Conservation (phyloP, 495 filamentous ascomycete species). For the Cairneyella variabilis region DNA sequence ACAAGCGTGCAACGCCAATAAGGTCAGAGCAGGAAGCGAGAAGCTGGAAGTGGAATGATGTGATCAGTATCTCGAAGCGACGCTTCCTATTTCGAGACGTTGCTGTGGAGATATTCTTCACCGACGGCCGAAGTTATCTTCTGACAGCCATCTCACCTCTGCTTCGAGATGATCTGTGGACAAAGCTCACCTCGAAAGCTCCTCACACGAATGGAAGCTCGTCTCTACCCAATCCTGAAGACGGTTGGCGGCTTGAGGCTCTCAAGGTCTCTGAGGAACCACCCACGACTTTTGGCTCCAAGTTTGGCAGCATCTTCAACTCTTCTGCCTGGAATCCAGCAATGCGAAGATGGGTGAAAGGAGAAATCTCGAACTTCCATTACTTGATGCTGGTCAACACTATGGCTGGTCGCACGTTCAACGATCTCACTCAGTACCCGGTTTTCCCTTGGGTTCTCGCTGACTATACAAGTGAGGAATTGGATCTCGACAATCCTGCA, state of each 20-base stretch:
- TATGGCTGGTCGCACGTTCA: slow-evolving; percentile 94
- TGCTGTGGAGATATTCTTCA: slow-evolving; percentile 92
- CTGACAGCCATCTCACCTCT: slow-evolving; percentile 71
- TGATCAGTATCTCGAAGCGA: slow-evolving; percentile 95
- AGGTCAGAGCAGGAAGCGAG: slow-evolving; percentile 71
- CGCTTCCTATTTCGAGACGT: slow-evolving; percentile 95
- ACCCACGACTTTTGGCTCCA: slow-evolving; percentile 73
- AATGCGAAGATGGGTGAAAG: slow-evolving; percentile 86
- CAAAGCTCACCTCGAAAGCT: slow-evolving; percentile 68
- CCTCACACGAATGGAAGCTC: slow-evolving; percentile 61
- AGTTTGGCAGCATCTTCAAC: slow-evolving; percentile 94
- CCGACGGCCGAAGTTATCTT: slow-evolving; percentile 91
- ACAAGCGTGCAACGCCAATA: slow-evolving; percentile 43
- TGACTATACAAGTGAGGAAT: slow-evolving; percentile 93
- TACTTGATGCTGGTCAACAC: slow-evolving; percentile 99
- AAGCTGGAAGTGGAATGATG: slow-evolving; percentile 90
- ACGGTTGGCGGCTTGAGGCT: slow-evolving; percentile 84
- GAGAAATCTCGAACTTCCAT: slow-evolving; percentile 97
- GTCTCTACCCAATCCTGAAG: slow-evolving; percentile 52
- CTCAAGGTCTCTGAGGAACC: slow-evolving; percentile 77
- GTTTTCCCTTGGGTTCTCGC: slow-evolving; percentile 97
- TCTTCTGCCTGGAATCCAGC: slow-evolving; percentile 69
- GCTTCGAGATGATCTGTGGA: slow-evolving; percentile 74
- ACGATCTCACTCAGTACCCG: slow-evolving; percentile 95
- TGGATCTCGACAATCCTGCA: slow-evolving; percentile 78